A percentile compares a stretch with the other conserved stretches of the same genome.
Evolutionary conservation across 768 basidiomycete genomes (phyloP).

Genomic region (Porphyrellus cyaneotinctus): DNA sequence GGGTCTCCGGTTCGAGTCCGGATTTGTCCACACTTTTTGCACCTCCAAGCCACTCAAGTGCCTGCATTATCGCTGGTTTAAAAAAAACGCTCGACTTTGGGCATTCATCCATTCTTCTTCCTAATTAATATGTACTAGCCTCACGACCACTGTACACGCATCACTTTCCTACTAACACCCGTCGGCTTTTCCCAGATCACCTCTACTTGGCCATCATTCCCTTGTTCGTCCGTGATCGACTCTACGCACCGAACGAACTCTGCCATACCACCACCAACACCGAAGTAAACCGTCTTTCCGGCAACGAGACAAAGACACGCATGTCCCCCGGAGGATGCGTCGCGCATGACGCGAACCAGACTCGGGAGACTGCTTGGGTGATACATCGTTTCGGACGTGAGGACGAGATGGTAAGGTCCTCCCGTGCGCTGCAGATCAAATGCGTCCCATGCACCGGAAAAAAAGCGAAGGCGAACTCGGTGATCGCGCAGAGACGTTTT

Average conservation of each 20-base stretch:
- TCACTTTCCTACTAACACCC: slow-evolving; percentile 74
- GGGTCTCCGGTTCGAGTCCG: slow-evolving; percentile 40
- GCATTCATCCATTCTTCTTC: too few relatives aligned
- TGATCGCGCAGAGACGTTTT: slow-evolving; percentile 48
- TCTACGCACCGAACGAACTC: slow-evolving; percentile 62
- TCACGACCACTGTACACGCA: slow-evolving; percentile 53
- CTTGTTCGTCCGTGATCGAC: neutral
- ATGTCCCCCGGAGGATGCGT: slow-evolving; percentile 29
- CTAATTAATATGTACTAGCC: too few relatives aligned
- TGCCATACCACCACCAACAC: slow-evolving; percentile 83
- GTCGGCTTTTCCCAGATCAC: slow-evolving; percentile 59
- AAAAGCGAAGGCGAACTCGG: slow-evolving; percentile 66
- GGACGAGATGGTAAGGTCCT: slow-evolving; percentile 60
- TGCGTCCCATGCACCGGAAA: slow-evolving; percentile 75
- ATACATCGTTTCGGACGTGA: slow-evolving; percentile 96
- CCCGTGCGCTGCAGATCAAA: slow-evolving; percentile 38
- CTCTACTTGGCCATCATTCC: slow-evolving; percentile 40
- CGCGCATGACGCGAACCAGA: slow-evolving; percentile 51
- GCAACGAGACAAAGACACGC: slow-evolving; percentile 66
- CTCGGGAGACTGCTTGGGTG: slow-evolving; percentile 56
- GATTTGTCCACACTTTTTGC: slow-evolving; percentile 30
- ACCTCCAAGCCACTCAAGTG: too few relatives aligned
- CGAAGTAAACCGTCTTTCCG: slow-evolving; percentile 91
- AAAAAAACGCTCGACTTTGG: too few relatives aligned
- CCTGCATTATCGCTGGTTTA: too few relatives aligned